These are phyloP conservation scores for Ogataea saltuana DNA, from an alignment of 805 yeast species.

Conservation along the genomic window DNA sequence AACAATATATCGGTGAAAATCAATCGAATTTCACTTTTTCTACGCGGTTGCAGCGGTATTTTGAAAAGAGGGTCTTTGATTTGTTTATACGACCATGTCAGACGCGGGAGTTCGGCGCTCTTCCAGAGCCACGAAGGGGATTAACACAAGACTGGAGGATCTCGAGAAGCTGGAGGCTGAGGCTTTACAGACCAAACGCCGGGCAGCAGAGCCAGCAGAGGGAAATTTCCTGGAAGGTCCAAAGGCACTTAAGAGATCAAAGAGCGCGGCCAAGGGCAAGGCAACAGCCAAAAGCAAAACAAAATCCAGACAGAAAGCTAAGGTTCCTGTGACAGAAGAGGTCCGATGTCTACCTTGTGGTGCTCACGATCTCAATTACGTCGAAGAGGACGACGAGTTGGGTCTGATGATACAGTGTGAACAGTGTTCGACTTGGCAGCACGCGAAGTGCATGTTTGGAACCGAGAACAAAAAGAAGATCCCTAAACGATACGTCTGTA, in stretches of 20 bases:
- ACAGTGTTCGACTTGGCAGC: conserved; percentile 71
- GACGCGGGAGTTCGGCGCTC: conserved; percentile 39
- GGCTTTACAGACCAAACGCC: conserved; percentile 11
- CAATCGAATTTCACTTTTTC: too few species aligned
- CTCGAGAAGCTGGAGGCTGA: conserved; percentile 19
- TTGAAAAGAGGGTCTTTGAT: too few species aligned
- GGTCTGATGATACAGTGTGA: conserved; percentile 71
- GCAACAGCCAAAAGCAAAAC: too few species aligned
- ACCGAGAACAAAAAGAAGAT: conserved; percentile 36
- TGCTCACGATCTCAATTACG: conserved; percentile 55
- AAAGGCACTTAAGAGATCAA: conserved; percentile 19
- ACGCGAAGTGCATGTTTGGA: conserved; percentile 60
- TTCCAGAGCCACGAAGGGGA: conserved; percentile 44
- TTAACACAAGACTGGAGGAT: conserved; percentile 36
- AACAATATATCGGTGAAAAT: too few species aligned
- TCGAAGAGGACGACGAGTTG: conserved; percentile 53
- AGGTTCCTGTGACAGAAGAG: conserved; percentile 38
- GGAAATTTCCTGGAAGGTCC: too few species aligned
- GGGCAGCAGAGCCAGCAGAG: conserved; percentile 13
- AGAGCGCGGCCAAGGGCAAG: conserved; percentile 25
- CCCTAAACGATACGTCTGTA: conserved; percentile 55
- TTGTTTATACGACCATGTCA: conserved; percentile 8
- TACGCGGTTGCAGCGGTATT: too few species aligned
- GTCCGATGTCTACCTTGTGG: conserved; percentile 67
- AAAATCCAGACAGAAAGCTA: too few species aligned